phyloP scores from a whole-genome alignment of 495 filamentous ascomycete species.

The Aspergillus wentii region DNA sequence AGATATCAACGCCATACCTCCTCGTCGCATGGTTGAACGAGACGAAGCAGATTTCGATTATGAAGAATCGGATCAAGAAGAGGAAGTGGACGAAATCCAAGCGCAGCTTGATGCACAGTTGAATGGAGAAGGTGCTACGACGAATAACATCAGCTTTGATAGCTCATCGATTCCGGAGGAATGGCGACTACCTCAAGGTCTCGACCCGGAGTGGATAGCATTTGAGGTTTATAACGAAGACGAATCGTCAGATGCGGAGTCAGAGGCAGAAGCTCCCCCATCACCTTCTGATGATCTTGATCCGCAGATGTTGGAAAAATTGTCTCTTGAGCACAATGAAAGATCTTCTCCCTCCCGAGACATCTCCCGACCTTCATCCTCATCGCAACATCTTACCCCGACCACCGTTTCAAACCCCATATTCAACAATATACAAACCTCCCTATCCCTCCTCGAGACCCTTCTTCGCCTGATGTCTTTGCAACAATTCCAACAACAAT shows the following conservation, averaged over 20 bases:
- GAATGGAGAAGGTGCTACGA: conserved; percentile 35
- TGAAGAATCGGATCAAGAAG: conserved; percentile 20
- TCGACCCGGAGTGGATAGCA: conserved; percentile 95
- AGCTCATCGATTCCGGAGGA: conserved; percentile 36
- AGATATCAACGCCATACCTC: conserved; percentile 69
- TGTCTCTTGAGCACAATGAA: conserved; percentile 27
- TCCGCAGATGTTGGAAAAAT: conserved; percentile 35
- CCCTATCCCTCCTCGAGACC: conserved; percentile 90
- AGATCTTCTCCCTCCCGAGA: conserved; percentile 19
- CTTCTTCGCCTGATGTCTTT: conserved; percentile 85
- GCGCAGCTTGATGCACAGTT: conserved; percentile 67
- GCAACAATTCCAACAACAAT: conserved; percentile 95
- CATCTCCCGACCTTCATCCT: conserved; percentile 8
- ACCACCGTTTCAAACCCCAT: conserved; percentile 35
- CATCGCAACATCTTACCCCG: conserved; percentile 38
- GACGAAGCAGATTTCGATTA: conserved; percentile 29
- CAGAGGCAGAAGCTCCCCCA: conserved; percentile 39
- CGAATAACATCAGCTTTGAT: conserved; percentile 22
- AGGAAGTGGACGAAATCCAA: conserved; percentile 48
- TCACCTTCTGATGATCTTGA: conserved; percentile 23
- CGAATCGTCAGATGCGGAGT: conserved; percentile 54
- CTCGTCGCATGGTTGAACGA: conserved; percentile 60
- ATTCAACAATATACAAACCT: conserved; percentile 63
- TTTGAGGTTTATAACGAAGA: conserved; percentile 79
- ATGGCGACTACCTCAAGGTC: conserved; percentile 68